A percentile compares a stretch with the other conserved stretches of the same genome.
Evolutionary conservation across 2,329 filamentous ascomycete genomes (phyloP).

Genomic region (Hypoxylon sp.): DNA sequence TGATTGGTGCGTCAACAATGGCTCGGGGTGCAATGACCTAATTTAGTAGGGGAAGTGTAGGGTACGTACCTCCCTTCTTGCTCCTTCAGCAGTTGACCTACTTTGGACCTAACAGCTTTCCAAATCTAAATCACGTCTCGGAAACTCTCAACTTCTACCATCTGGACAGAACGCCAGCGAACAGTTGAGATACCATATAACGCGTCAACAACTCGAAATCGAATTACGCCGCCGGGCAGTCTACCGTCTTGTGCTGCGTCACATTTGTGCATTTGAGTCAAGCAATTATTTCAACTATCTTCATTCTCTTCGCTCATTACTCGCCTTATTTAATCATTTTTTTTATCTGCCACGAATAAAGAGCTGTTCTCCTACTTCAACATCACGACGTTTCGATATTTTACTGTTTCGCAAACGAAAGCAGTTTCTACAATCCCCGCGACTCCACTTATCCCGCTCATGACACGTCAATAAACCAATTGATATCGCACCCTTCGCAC

Average conservation of each 20-base stretch:
- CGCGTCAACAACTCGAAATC: constrained; percentile 15
- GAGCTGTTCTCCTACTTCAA: constrained; percentile 3
- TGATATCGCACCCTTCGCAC: constrained; percentile 32
- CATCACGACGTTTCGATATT: constrained; percentile 17
- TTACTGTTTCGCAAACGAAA: constrained; percentile 17
- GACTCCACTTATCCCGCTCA: not conserved
- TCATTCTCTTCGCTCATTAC: constrained; percentile 45
- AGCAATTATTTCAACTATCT: constrained; percentile 31
- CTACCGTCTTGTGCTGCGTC: constrained; percentile 14
- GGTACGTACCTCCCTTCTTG: constrained; percentile 23
- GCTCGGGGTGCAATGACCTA: constrained; percentile 40
- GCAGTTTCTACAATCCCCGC: not conserved
- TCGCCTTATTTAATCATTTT: constrained; percentile 32
- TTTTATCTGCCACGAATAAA: constrained; percentile 23
- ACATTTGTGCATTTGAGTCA: constrained; percentile 27
- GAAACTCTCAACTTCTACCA: constrained; percentile 31
- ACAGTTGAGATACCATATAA: constrained; percentile 19
- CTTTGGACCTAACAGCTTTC: constrained; percentile 40
- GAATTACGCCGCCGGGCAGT: constrained; percentile 7
- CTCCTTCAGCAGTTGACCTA: not conserved
- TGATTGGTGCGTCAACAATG: constrained; percentile 32
- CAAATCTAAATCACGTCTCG: constrained; percentile 40
- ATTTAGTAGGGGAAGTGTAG: constrained; percentile 25
- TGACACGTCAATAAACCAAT: constrained; percentile 31
- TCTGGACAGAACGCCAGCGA: constrained; percentile 22